Evolutionary conservation across 495 filamentous ascomycete species (phyloP), one percentile per base, ranked within the genome.

Genomic region (Niebla homalea): DNA sequence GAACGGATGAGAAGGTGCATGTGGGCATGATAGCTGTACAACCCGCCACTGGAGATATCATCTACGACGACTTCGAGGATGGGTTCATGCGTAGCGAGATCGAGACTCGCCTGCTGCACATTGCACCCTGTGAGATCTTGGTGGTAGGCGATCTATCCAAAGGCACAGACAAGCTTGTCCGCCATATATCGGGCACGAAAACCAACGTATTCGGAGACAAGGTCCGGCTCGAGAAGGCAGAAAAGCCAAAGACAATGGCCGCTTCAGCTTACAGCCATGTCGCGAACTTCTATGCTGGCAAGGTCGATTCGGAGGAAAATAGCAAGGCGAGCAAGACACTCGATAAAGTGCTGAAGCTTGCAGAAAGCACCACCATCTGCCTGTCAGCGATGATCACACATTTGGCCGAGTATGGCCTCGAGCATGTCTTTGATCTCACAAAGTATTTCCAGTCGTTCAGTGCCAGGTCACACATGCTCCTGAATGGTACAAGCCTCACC

Each of bases 371-470:
- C 40, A 94, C 84, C 0, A 79, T 94, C 22, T 97, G 93, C 66
- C 74, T 99, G 14, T 96, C 92, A 21, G 83, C 90, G 7, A 95
- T 99, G 89, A 97, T 99, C 53, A 85, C 79, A 7, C 89, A 99
- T 60, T 72, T 99, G 65, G 80, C 82, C 22, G 89, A 93, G 48
- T 99, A 97, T 54, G 89, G 89, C 1, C 72, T 99, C 37, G 84
- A 99, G 60, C 89, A 99, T 67, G 86, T 99, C 35, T 94, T 99
- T 56, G 85, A 95, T 60, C 65, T 99, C 29, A 97, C 92, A 7
- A 95, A 94, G 54, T 94, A 97, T 61, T 99, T 99, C 65, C 85
- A 97, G 60, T 85, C 89, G 0, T 99, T 99, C 65, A 94, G 85
- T 58, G 85, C 90, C 2, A 73, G 92, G 23, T 88, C 89, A 14